These are phyloP conservation scores for Hypoxylon perforatum DNA, from an alignment of 495 filamentous ascomycete species.

Conservation along the genomic window DNA sequence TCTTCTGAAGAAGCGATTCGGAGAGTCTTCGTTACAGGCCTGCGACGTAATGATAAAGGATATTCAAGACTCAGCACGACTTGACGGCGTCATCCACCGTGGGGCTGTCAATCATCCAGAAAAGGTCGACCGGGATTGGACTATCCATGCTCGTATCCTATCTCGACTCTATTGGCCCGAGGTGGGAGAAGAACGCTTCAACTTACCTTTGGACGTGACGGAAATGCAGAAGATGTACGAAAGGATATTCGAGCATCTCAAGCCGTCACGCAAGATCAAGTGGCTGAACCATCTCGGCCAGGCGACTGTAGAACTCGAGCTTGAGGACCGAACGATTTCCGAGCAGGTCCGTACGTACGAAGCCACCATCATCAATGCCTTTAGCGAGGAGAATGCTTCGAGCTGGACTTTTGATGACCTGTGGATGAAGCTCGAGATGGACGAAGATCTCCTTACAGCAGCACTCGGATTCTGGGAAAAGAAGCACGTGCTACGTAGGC, in stretches of 20 bases:
- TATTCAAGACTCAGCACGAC: slow-evolving; percentile 82
- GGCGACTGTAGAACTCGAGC: slow-evolving; percentile 81
- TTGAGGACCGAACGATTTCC: slow-evolving; percentile 79
- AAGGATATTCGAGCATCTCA: slow-evolving; percentile 79
- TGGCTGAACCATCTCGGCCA: slow-evolving; percentile 88
- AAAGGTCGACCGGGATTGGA: slow-evolving; percentile 47
- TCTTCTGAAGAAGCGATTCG: slow-evolving; percentile 88
- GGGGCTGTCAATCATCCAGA: slow-evolving; percentile 44
- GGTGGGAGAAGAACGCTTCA: slow-evolving; percentile 80
- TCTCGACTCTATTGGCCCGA: slow-evolving; percentile 96
- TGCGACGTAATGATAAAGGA: slow-evolving; percentile 98
- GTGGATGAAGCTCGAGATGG: slow-evolving; percentile 75
- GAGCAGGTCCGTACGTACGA: slow-evolving; percentile 86
- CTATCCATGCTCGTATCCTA: slow-evolving; percentile 82
- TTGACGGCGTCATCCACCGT: slow-evolving; percentile 72
- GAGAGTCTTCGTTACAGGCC: slow-evolving; percentile 83
- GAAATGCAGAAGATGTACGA: slow-evolving; percentile 76
- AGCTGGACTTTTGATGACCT: slow-evolving; percentile 71
- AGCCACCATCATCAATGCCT: slow-evolving; percentile 89
- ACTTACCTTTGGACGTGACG: slow-evolving; percentile 71
- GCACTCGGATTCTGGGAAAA: slow-evolving; percentile 88
- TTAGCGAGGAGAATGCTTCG: slow-evolving; percentile 65
- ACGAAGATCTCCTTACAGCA: slow-evolving; percentile 75
- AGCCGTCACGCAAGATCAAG: slow-evolving; percentile 83
- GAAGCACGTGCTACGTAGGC: slow-evolving; percentile 77